phyloP scores from a whole-genome alignment of 2,329 filamentous ascomycete species.

The Claviceps humidiphila region DNA sequence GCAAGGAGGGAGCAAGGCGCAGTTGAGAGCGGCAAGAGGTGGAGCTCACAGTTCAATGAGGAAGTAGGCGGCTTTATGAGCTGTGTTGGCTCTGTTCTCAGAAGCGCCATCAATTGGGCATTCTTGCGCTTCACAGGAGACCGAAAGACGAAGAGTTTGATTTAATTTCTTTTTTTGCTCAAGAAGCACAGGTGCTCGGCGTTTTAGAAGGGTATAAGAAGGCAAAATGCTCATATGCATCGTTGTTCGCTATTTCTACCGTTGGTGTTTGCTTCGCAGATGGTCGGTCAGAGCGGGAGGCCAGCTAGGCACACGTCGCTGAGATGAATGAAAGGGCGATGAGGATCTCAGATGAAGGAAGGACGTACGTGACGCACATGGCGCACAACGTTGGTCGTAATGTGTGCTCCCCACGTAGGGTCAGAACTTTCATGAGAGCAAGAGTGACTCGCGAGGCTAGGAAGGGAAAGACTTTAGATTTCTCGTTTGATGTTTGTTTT shows the following conservation, averaged over 20 bases:
- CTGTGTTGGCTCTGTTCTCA: background rate
- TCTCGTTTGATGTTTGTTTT: background rate
- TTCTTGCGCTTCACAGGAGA: background rate
- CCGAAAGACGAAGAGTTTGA: background rate
- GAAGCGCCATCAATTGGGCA: too few relatives aligned
- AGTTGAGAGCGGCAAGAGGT: background rate
- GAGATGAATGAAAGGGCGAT: background rate
- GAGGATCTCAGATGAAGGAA: too few relatives aligned
- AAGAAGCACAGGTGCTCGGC: slow-evolving; percentile 5
- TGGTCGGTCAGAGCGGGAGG: background rate
- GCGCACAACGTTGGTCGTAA: too few relatives aligned
- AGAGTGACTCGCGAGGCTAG: background rate
- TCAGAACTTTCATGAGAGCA: background rate
- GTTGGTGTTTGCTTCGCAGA: background rate
- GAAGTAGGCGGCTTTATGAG: background rate
- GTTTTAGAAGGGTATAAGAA: slow-evolving; percentile 1
- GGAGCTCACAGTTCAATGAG: background rate
- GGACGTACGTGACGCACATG: too few relatives aligned
- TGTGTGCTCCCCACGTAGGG: too few relatives aligned
- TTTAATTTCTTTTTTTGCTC: background rate
- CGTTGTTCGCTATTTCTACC: background rate
- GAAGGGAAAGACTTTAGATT: background rate
- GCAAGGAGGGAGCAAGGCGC: background rate
- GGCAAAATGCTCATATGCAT: background rate
- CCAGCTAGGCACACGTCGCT: background rate